A percentile compares a stretch with the other conserved stretches of the same genome.
These are phyloP conservation scores for Fagopyrum homotropicum DNA, from an alignment of 148 eudicot genomes.

Conservation along the genomic window DNA sequence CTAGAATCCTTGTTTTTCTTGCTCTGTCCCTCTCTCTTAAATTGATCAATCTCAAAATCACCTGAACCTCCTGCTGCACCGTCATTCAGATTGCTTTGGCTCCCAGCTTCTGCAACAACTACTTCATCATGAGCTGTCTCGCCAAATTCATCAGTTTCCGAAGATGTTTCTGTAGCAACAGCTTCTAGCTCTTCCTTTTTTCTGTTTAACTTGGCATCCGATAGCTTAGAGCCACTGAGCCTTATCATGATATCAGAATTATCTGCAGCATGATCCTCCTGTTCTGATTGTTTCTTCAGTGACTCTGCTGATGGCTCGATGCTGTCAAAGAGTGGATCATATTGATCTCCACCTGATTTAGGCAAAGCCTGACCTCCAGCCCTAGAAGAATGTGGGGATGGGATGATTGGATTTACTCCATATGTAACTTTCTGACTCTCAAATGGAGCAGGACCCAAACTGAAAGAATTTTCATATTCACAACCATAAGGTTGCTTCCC, in stretches of 20 bases:
- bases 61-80: conserved; percentile 36
- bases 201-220: conserved; percentile 46
- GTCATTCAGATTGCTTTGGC: conserved; percentile 47
- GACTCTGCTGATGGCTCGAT: conserved; percentile 75
- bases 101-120: conserved; percentile 62
- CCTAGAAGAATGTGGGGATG: conserved; percentile 30
- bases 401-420: conserved; percentile 24
- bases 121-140: conserved; percentile 94
- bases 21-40: conserved; percentile 47
- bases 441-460: conserved; percentile 29
- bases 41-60: conserved; percentile 78
- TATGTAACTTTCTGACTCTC: conserved; percentile 32
- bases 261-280: conserved; percentile 41
- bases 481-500: conserved; percentile 28
- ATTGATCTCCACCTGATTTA: conserved; percentile 54
- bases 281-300: conserved; percentile 32
- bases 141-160: conserved; percentile 73
- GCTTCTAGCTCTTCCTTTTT: conserved; percentile 42
- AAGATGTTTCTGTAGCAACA: conserved; percentile 30
- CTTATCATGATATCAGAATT: conserved; percentile 37
- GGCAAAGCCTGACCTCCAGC: conserved; percentile 31
- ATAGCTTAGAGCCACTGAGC: conserved; percentile 37
- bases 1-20: conserved; percentile 74
- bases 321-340: conserved; percentile 94
- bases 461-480: conserved; percentile 34